Evolutionary conservation across 805 yeast species (phyloP).

Genomic region (Zygosaccharomyces pseudorouxii): DNA sequence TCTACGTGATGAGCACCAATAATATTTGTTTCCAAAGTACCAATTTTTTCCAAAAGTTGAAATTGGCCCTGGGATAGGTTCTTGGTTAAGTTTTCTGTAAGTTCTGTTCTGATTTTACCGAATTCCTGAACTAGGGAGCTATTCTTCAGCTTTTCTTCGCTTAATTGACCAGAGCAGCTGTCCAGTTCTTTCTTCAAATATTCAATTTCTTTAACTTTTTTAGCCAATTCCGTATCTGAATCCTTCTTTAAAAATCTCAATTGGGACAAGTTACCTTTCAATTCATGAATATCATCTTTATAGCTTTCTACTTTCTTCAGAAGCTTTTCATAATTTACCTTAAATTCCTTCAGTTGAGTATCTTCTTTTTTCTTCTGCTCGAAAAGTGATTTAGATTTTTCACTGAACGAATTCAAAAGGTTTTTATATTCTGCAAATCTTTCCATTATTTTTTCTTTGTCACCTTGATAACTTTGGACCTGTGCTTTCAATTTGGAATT

Average conservation of each 20-base stretch:
- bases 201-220: constrained; percentile 34
- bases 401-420: constrained; percentile 22
- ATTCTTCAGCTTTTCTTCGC: constrained; percentile 43
- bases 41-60: constrained; percentile 5
- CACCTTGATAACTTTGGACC: constrained; percentile 22
- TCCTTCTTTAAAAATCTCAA: constrained; percentile 25
- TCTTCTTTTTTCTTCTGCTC: constrained; percentile 26
- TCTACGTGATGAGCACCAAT: constrained; percentile 4
- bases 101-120: constrained; percentile 9
- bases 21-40: constrained; percentile 7
- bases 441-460: constrained; percentile 20
- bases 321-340: constrained; percentile 20
- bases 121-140: constrained; percentile 23
- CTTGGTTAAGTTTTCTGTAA: constrained; percentile 5
- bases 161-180: constrained; percentile 43
- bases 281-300: constrained; percentile 20
- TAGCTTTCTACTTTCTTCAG: constrained; percentile 18
- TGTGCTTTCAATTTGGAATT: constrained; percentile 27
- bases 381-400: constrained; percentile 19
- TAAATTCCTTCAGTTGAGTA: constrained; percentile 21
- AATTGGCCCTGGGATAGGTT: constrained; percentile 4
- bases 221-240: constrained; percentile 18
- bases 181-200: constrained; percentile 37
- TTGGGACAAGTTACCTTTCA: constrained; percentile 26
- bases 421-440: constrained; percentile 25